Base-by-base conservation (phyloP, 2,329 filamentous ascomycete species). In the Nannizziopsis barbatae region DNA sequence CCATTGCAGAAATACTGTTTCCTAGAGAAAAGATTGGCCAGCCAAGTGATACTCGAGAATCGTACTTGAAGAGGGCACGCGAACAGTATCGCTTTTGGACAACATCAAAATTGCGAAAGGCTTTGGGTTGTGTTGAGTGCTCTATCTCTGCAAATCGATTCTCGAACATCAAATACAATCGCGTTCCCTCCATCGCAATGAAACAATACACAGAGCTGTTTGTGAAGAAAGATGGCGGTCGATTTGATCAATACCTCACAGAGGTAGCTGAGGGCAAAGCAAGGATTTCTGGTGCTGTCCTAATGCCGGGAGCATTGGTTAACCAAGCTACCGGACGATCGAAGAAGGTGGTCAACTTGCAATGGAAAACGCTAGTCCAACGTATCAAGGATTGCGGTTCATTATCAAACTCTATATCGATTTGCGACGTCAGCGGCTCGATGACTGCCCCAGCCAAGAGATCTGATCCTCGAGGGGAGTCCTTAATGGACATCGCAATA, bases 321-420 rank as follows among this genome's bases (percentile, higher is more conserved):
- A 52, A 55, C 1, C 48, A 71, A 46, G 65, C 72, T 2, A 32
- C 43, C n/a, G 6, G 30, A 36, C 10, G 27, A 15, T 36, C 38
- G 6, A 17, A 18, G 18, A 33, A 17, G 10, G 42, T 44, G 2
- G n/a, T 69, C 2, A 65, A 76, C 47, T 69, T 65, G 0, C 76
- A 80, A 56, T 80, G 77, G 77, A 74, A 73, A 7, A 64, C 72
- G 0, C 64, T 80, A 0, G 75, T 80, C n/a, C 65, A 76, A 58
- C 71, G 76, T 1, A 71, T 80, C 58, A 73, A 70, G 42, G 73
- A 79, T 51, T 74, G 71, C 2, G 77, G 77, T 2, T 71, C 65
- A 0, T 62, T 81, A 6, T 63, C 71, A 12, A 72, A 70, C 12
- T 70, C 71, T 50, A 75, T 80, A 31, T 76, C 76, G 1, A 68